Base-by-base conservation (phyloP, 768 basidiomycete genomes). In the Kwoniella bestiolae region DNA sequence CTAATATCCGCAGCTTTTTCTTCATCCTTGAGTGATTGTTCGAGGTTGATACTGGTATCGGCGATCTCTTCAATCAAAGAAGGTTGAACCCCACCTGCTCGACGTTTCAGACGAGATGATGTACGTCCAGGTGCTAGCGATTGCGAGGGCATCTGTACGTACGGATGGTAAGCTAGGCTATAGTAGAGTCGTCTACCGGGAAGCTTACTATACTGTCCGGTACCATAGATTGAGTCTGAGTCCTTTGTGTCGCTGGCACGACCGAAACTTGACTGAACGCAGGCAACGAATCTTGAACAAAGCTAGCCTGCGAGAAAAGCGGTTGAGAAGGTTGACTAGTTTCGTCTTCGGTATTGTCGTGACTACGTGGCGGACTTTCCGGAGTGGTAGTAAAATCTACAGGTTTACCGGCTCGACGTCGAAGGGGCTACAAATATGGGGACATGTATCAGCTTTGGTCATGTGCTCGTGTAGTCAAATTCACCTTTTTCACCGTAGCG, bases 1-100 rank as follows among this genome's bases (percentile, higher is more conserved):
- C 69, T 45, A 25, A 73, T 70, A 52, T 70, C 70, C 21, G 60
- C 66, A 14, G 70, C 63, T 3, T 60, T 56, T 35, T 71, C 69
- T 59, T 75, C 71, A 3, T 55, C 66, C 41, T 67, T 62, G 23
- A 68, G 41, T 21, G 41, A 41, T 6, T 62, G 51, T 31, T 51
- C 62, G 11, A 58, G 4, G 26, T 65, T 59, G 34, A 65, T 59
- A 16, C 56, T 58, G 21, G 63, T 65, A 25, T 65, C 63, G 14
- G 63, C 63, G 7, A 65, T 65, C 23, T 65, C 63, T 29, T 65
- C 34, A 11, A 65, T 65, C 12, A 65, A 34, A 18, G 63, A 65
- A 12, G 63, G 63, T 35, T 57, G 41, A 25, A 31, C 35, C 7
- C 63, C 57, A 6, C 70, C 68, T 7, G 59, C 71, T 41, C 74